Evolutionary conservation across 768 basidiomycete genomes (phyloP), one percentile per base, ranked within the genome.

Genomic region (Podaxis pistillaris): DNA sequence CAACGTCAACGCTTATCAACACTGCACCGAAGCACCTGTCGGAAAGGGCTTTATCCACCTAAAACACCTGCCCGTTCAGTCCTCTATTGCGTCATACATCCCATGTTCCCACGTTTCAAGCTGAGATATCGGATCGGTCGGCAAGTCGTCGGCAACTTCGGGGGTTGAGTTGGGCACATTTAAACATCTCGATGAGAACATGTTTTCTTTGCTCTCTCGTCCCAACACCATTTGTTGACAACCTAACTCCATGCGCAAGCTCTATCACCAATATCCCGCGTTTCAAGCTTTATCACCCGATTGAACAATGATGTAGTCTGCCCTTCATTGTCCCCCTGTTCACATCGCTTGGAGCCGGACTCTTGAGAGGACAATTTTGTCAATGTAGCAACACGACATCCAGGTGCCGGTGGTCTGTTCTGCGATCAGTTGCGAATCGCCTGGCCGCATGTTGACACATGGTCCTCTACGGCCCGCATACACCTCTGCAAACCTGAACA

Each of bases 11-110:
- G 19, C 17, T 19, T 17, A 46, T 9, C 19, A 46, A 46, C 44
- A 46, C n/a, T n/a, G 17, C n/a, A 46, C 17, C 44, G 44, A 17
- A 46, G 44, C 22, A 26, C 4, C 38, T 22, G 33, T 50, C 46
- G 57, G 57, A 37, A 33, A 33, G 57, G 12, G 33, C 33, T 50
- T 50, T 58, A 58, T 58, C 57, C 57, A n/a, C 33, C 33, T 2
- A 8, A 30, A 30, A 7, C 28, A 30, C 28, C 33, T 33, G 9
- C 8, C 33, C 33, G 9, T 9, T 33, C 33, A 33, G 30, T 30
- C 30, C 30, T 8, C 30, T 6, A 30, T 30, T 30, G 30, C 30
- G 30, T 30, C 30, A 30, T 33, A 8, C 8, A 33, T 9, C 8
- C 11, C 26, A 4, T 41, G 5, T 40, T 26, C 55, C 55, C 55